A percentile compares a stretch with the other conserved stretches of the same genome.
These are phyloP conservation scores for Juglanconis juglandina DNA, from an alignment of 2,329 filamentous ascomycete species.

Conservation along the genomic window DNA sequence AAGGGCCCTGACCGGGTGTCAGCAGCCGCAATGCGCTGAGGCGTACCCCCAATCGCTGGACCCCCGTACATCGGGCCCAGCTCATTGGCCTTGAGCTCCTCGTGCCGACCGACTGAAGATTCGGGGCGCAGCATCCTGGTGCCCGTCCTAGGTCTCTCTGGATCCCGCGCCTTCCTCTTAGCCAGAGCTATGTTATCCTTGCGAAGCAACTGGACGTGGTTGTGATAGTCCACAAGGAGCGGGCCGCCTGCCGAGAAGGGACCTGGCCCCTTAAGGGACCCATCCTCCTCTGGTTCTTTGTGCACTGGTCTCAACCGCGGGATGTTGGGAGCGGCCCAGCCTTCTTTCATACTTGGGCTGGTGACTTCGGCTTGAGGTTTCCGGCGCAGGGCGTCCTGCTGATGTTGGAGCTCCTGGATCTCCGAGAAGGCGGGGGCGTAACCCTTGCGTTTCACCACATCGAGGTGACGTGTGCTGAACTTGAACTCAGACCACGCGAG, in stretches of 20 bases:
- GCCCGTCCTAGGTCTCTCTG: background rate
- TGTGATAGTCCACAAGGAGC: background rate
- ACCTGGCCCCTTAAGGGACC: background rate
- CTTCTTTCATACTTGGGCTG: background rate
- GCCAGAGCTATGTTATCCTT: no score
- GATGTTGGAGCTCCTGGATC: background rate
- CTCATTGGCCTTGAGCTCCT: background rate
- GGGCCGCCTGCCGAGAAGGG: background rate
- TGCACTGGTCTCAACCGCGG: background rate
- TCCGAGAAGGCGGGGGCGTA: background rate
- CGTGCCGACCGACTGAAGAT: background rate
- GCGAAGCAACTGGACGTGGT: no score
- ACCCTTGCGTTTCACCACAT: background rate
- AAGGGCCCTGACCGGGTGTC: background rate
- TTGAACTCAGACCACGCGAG: slow-evolving; percentile 1
- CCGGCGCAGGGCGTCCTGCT: background rate
- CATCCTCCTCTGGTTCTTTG: background rate
- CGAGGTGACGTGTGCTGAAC: background rate
- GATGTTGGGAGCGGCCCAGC: background rate
- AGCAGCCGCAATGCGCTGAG: background rate
- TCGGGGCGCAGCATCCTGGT: background rate
- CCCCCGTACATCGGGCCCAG: background rate
- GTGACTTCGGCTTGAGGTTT: background rate
- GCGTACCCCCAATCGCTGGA: background rate
- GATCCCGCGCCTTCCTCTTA: no score